Percentiles rank a stretch among this genome's conserved stretches.
Evolutionary conservation across 192 early-diverging fungal species (phyloP).

Genomic region (Polychytrium aggregatum): DNA sequence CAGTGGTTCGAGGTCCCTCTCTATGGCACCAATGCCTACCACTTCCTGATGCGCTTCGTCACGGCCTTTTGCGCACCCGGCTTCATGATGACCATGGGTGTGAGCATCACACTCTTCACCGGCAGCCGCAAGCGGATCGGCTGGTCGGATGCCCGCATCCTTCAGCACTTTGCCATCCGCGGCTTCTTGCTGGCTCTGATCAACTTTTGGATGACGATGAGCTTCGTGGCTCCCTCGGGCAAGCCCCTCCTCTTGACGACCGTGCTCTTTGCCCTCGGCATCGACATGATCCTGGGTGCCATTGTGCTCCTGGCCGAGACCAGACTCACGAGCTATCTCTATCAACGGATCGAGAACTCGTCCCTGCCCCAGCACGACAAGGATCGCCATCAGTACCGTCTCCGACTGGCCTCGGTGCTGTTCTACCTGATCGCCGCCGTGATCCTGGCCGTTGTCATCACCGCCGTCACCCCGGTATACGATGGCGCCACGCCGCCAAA

Average conservation of each 20-base stretch:
- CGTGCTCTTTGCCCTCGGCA: slow-evolving; percentile 25
- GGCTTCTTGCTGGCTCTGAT: slow-evolving; percentile 15
- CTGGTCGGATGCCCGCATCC: slow-evolving; percentile 17
- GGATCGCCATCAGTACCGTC: not conserved
- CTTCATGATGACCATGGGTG: slow-evolving; percentile 31
- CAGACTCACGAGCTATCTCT: not conserved
- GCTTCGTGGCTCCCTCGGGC: not conserved
- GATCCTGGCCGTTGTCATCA: slow-evolving; percentile 7
- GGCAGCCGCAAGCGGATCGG: slow-evolving; percentile 11
- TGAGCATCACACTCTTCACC: slow-evolving; percentile 21
- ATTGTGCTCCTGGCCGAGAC: slow-evolving; percentile 12
- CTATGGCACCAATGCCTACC: slow-evolving; percentile 12
- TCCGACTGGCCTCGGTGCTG: slow-evolving; percentile 1
- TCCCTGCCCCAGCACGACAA: not conserved
- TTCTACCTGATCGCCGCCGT: slow-evolving; percentile 8
- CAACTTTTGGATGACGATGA: slow-evolving; percentile 9
- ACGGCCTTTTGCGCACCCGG: slow-evolving; percentile 27
- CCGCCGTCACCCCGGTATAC: slow-evolving; percentile 6
- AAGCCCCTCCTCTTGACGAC: slow-evolving; percentile 5
- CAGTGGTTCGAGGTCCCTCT: slow-evolving; percentile 29
- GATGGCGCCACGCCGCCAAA: slow-evolving; percentile 5
- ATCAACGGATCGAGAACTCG: not conserved
- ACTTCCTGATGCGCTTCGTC: slow-evolving; percentile 19
- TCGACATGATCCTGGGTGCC: slow-evolving; percentile 25
- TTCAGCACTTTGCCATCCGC: slow-evolving; percentile 23